Conservation (phyloP, 352 stramenopile genomes). For the Phytophthora megakarya region DNA sequence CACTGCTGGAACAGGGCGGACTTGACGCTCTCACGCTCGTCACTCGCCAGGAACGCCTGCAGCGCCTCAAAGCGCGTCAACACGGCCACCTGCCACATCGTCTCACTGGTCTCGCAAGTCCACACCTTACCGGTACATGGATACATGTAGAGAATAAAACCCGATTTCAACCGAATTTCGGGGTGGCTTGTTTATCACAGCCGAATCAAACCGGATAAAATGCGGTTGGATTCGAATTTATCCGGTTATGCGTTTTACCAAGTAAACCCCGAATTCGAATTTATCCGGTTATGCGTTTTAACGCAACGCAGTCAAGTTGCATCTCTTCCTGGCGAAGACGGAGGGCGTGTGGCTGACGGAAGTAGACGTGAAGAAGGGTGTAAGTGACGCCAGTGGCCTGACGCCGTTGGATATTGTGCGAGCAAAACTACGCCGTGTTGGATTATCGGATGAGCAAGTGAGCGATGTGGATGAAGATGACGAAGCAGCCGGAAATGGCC, state of each 20-base stretch:
- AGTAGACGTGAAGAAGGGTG: not conserved
- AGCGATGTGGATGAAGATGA: no score
- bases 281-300: no score
- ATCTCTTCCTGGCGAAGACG: conserved; percentile 5
- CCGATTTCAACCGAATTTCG: no score
- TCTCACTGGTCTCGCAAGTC: no score
- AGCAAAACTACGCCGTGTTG: not conserved
- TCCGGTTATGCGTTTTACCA: no score
- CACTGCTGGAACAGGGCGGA: conserved; percentile 26
- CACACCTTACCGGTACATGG: no score
- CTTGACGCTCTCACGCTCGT: conserved; percentile 36
- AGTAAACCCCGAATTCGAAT: no score
- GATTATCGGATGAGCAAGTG: not conserved
- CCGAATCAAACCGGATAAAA: no score
- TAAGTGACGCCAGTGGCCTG: not conserved
- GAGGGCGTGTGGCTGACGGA: not conserved
- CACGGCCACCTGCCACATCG: conserved; percentile 45
- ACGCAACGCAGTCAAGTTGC: not conserved
- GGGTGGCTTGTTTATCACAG: no score
- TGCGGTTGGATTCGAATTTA: no score
- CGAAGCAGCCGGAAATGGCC: no score
- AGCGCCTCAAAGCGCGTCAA: conserved; percentile 48
- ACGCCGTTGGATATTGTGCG: not conserved
- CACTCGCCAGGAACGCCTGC: conserved; percentile 37
- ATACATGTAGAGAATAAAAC: no score